These are phyloP conservation scores for Penicillium sp. DNA, from an alignment of 2,329 filamentous ascomycete genomes.

Conservation along the genomic window DNA sequence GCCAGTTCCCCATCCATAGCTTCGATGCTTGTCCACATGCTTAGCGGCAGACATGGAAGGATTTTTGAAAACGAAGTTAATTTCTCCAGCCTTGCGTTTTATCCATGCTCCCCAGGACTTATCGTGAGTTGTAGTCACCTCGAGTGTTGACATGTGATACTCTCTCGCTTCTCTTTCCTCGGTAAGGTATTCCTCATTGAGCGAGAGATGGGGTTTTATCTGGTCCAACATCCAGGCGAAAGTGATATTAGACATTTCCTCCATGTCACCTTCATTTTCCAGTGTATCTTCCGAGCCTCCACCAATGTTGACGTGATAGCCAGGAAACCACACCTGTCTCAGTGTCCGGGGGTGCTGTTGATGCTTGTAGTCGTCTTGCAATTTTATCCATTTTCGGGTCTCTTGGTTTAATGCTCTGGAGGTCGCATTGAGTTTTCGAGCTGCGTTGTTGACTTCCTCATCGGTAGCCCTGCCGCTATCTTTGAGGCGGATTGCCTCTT, in stretches of 20 bases:
- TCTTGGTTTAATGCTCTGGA: slow-evolving; percentile 17
- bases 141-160: background rate
- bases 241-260: slow-evolving; percentile 25
- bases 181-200: slow-evolving; percentile 10
- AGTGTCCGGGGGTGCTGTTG: slow-evolving; percentile 31
- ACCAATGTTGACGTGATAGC: slow-evolving; percentile 54
- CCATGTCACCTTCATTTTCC: slow-evolving; percentile 23
- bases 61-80: background rate
- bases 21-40: background rate
- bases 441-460: slow-evolving; percentile 15
- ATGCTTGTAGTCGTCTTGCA: slow-evolving; percentile 14
- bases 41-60: background rate
- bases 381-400: slow-evolving; percentile 11
- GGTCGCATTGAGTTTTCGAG: slow-evolving; percentile 10
- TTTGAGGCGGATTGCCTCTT: slow-evolving; percentile 16
- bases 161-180: slow-evolving; percentile 12
- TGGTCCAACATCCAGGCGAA: slow-evolving; percentile 27
- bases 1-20: slow-evolving; percentile 18
- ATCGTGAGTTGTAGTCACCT: background rate
- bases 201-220: slow-evolving; percentile 17
- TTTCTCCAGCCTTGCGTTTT: background rate
- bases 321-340: slow-evolving; percentile 58
- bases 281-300: slow-evolving; percentile 43
- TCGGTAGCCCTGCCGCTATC: slow-evolving; percentile 13
- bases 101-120: slow-evolving; percentile 6